Percentiles rank a stretch among this genome's conserved stretches.
phyloP scores from a whole-genome alignment of 495 filamentous ascomycete genomes.

The Aspergillus nidulans region DNA sequence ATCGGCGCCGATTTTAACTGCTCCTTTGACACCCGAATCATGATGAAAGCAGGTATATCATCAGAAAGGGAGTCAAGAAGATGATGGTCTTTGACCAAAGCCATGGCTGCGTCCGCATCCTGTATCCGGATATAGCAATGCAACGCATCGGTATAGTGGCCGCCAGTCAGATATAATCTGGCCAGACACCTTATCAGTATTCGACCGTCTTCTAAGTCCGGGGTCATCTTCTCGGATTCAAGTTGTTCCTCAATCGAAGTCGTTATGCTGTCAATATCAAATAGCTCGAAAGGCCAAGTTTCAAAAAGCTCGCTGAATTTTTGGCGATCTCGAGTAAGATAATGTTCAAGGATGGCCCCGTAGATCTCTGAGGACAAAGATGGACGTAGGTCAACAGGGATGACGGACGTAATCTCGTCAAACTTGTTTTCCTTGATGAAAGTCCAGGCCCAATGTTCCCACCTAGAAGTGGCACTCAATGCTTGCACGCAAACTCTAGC shows the following conservation, averaged over 20 bases:
- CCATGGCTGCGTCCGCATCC: slow-evolving; percentile 85
- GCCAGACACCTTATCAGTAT: slow-evolving; percentile 79
- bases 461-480: slow-evolving; percentile 67
- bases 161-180: slow-evolving; percentile 73
- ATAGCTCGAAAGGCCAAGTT: slow-evolving; percentile 79
- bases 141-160: slow-evolving; percentile 76
- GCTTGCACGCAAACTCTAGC: slow-evolving; percentile 77
- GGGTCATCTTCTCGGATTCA: slow-evolving; percentile 58
- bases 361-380: slow-evolving; percentile 80
- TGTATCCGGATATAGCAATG: slow-evolving; percentile 85
- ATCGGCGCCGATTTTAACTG: slow-evolving; percentile 61
- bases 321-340: slow-evolving; percentile 64
- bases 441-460: slow-evolving; percentile 92
- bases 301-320: slow-evolving; percentile 76
- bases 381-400: slow-evolving; percentile 73
- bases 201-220: slow-evolving; percentile 77
- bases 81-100: slow-evolving; percentile 75
- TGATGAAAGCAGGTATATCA: slow-evolving; percentile 83
- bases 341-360: slow-evolving; percentile 80
- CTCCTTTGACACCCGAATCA: slow-evolving; percentile 74
- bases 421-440: slow-evolving; percentile 82
- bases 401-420: slow-evolving; percentile 81
- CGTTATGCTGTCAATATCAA: slow-evolving; percentile 66
- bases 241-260: slow-evolving; percentile 70
- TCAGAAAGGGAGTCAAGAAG: slow-evolving; percentile 81